Percentiles rank a stretch among this genome's conserved stretches.
Evolutionary conservation across 768 basidiomycete genomes (phyloP).

Genomic region (Dioszegia crocea): DNA sequence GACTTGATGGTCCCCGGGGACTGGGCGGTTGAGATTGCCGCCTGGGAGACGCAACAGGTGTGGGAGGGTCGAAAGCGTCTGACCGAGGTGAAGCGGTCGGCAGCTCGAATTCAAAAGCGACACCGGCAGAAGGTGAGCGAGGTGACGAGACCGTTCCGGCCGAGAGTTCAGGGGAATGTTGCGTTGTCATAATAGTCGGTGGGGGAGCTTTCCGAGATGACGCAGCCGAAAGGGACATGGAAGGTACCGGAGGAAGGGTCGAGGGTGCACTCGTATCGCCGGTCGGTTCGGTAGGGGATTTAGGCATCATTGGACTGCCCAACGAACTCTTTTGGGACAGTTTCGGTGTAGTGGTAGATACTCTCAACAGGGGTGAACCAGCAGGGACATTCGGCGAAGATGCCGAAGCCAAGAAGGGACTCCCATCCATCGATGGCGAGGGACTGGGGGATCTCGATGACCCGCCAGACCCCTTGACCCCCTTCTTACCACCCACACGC

Average conservation of each 20-base stretch:
- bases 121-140: constrained; percentile 5
- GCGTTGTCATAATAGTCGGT: constrained; percentile 24
- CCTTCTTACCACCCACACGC: constrained; percentile 38
- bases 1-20: constrained; percentile 34
- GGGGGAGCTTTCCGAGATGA: constrained; percentile 17
- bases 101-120: constrained; percentile 48
- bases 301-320: constrained; percentile 1
- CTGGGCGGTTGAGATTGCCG: constrained; percentile 23
- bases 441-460: constrained; percentile 7
- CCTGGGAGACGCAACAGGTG: constrained; percentile 14
- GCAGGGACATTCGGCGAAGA: background rate
- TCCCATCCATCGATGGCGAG: constrained; percentile 1
- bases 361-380: background rate
- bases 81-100: constrained; percentile 45
- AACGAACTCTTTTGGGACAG: constrained; percentile 1
- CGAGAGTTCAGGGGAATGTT: constrained; percentile 10
- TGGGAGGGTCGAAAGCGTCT: constrained; percentile 44
- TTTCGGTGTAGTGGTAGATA: background rate
- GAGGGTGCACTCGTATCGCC: background rate
- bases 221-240: background rate
- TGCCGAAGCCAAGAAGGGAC: constrained; percentile 5
- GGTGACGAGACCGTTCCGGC: background rate
- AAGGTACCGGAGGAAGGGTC: background rate
- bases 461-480: constrained; percentile 22
- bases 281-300: background rate